phyloP scores from a whole-genome alignment of 75 land plant species.

The Cunninghamia lanceolata region DNA sequence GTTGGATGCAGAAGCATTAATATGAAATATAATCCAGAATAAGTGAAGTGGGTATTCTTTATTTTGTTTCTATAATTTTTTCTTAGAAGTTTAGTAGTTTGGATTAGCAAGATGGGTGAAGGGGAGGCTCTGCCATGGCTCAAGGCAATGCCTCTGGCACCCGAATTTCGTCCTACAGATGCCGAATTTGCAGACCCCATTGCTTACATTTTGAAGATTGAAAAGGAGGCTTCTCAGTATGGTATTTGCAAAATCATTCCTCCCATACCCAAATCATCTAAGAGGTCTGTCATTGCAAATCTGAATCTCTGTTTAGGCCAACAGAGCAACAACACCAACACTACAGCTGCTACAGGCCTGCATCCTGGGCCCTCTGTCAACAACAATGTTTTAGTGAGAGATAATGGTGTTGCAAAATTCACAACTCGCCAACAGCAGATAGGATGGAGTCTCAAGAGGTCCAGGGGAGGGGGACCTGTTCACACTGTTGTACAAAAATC shows the following conservation, averaged over 20 bases:
- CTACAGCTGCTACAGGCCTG: not conserved
- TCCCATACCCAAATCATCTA: conserved; percentile 51
- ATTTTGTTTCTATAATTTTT: not conserved
- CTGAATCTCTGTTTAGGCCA: conserved; percentile 56
- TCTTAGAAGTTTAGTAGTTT: not conserved
- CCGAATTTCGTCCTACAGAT: conserved; percentile 84
- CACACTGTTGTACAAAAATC: conserved; percentile 58
- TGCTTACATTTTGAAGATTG: conserved; percentile 92
- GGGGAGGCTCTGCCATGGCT: conserved; percentile 77
- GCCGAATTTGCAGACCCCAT: conserved; percentile 95
- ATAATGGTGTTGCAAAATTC: conserved; percentile 44
- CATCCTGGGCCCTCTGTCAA: not conserved
- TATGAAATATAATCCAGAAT: not conserved
- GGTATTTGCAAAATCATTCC: conserved; percentile 99
- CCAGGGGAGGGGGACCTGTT: conserved; percentile 17
- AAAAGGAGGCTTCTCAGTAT: conserved; percentile 72
- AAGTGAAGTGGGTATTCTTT: not conserved
- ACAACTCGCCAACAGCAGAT: conserved; percentile 91
- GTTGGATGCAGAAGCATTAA: not conserved
- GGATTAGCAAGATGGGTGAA: not conserved
- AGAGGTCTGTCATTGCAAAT: conserved; percentile 57
- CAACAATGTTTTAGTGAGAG: not conserved
- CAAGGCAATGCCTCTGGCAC: conserved; percentile 74
- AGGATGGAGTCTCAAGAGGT: conserved; percentile 70
- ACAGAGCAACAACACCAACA: not conserved